Conservation (phyloP, 805 yeast genomes). For the Metschnikowia anglica region DNA sequence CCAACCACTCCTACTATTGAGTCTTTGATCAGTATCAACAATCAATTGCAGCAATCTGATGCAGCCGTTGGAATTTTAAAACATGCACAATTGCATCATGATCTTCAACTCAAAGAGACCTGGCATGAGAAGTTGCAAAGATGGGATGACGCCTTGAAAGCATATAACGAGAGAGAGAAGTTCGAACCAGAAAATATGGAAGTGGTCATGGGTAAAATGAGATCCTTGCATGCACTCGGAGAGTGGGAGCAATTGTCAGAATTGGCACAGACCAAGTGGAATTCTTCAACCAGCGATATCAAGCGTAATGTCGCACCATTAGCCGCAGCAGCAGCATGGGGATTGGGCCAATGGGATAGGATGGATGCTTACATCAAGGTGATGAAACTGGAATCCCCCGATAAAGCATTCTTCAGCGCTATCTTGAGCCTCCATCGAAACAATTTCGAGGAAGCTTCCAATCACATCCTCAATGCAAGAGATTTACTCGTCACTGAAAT, state of each 20-base stretch:
- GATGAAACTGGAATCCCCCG: constrained; percentile 91
- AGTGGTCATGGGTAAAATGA: constrained; percentile 94
- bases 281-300: constrained; percentile 64
- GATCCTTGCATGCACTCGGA: constrained; percentile 97
- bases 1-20: constrained; percentile 92
- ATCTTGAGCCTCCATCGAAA: constrained; percentile 81
- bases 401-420: constrained; percentile 92
- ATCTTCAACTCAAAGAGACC: constrained; percentile 87
- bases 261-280: constrained; percentile 86
- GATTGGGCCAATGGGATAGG: constrained; percentile 92
- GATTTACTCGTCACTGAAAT: constrained; percentile 89
- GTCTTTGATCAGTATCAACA: constrained; percentile 86
- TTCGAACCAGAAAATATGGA: constrained; percentile 71
- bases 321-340: constrained; percentile 99
- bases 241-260: constrained; percentile 94
- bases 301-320: constrained; percentile 88
- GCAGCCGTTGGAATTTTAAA: constrained; percentile 96
- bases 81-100: constrained; percentile 90
- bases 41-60: constrained; percentile 92
- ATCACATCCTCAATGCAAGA: constrained; percentile 79
- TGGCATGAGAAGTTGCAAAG: constrained; percentile 97
- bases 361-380: constrained; percentile 89
- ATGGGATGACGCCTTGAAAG: constrained; percentile 96
- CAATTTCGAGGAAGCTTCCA: constrained; percentile 76
- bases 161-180: constrained; percentile 77